Base-by-base conservation (phyloP, 1,284 basidiomycete genomes). In the Tilletia indica region DNA sequence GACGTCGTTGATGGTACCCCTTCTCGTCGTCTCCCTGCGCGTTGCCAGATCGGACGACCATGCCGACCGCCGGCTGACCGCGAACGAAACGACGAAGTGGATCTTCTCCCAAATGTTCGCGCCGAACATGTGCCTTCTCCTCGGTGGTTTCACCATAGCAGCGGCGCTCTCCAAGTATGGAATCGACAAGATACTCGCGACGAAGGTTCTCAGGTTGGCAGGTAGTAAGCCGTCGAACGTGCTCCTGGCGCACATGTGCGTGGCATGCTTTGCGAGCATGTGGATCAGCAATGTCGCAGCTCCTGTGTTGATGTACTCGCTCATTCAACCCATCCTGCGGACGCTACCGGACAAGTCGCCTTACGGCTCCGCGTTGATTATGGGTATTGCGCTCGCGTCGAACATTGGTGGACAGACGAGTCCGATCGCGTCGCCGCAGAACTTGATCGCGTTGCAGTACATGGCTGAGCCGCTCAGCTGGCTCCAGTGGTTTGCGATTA, bases 271-370 rank as follows among this genome's bases (percentile, higher is more conserved):
- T 83, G 94, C 96, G 1, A 94, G 92, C 84, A 99, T 98, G 97
- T 99, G 95, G 97, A 98, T 99, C 80, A 92, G 92, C 84, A 98
- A 99, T 82, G 96, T 99, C 16, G 96, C 96, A 0, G 96, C 96
- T 6, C 97, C 97, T 14, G 97, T 96, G 0, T 87, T 99, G 14
- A 97, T 95, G 86, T 99, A 97, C 85, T 94, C 94, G n/a, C 87
- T 99, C 72, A 95, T 98, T 84, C 83, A 97, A 91, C 97, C 96
- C 16, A 97, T 98, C 79, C 88, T 97, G 39, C 89, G 95, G 74
- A 97, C 92, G 38, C 87, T 99, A 2, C 94, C 96, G 14, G 90
- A 92, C 1, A 92, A 91, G 78, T 91, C 94, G 3, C 86, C 91
- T 2, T 98, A 97, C 84, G 93, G 90, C 0, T 93, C 93, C 66